These are phyloP conservation scores for Globisporangium irregulare DNA, from an alignment of 352 stramenopile species.

Conservation along the genomic window DNA sequence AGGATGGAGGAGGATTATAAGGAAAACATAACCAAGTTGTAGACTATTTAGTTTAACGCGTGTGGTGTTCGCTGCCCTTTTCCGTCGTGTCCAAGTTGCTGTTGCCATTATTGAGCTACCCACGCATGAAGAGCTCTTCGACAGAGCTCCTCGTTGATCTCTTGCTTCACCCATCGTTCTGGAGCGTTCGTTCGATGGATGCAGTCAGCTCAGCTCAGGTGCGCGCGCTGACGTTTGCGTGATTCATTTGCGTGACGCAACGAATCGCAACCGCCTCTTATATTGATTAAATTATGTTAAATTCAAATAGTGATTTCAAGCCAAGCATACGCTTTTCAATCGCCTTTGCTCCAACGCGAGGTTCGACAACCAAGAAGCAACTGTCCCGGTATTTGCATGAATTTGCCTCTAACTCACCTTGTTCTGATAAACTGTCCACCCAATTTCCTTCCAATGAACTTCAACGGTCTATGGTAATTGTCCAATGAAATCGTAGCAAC, in stretches of 20 bases:
- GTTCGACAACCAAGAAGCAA: neutral
- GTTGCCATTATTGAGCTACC: neutral
- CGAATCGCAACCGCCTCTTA: neutral
- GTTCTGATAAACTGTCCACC: neutral
- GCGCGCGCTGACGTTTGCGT: neutral
- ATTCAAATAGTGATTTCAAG: neutral
- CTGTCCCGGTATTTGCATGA: neutral
- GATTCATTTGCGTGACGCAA: conserved; percentile 1
- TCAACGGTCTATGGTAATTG: conserved; percentile 9
- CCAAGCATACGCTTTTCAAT: neutral
- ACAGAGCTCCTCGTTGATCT: neutral
- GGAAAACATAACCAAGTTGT: conserved; percentile 30
- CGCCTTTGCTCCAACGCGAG: too few relatives aligned
- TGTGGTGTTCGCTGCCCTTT: conserved; percentile 6
- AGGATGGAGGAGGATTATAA: conserved; percentile 6
- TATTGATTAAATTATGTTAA: neutral
- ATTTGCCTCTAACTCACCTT: neutral
- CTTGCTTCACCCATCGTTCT: neutral
- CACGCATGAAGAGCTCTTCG: neutral
- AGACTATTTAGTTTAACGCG: conserved; percentile 46
- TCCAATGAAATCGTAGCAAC: neutral
- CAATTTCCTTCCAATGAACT: neutral
- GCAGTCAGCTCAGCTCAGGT: neutral
- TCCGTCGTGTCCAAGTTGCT: neutral
- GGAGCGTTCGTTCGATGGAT: conserved; percentile 1